Evolutionary conservation across 441 rosid species (phyloP), one percentile per base, ranked within the genome.

Genomic region (Adansonia grandidieri): DNA sequence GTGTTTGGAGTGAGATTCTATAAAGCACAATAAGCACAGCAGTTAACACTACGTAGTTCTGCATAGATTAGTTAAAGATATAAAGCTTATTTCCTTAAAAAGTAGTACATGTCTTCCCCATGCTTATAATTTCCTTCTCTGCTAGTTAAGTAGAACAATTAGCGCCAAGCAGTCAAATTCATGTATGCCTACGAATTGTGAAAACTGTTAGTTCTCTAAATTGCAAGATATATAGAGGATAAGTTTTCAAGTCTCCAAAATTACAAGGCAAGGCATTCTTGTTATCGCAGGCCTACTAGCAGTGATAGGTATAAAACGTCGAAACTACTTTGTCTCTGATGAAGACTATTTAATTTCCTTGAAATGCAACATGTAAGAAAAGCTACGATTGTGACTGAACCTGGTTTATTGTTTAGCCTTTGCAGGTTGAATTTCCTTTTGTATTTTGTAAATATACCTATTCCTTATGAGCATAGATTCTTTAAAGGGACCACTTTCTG

Each of bases 401-500:
- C 32, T 28, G 32, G 32, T 28, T 28, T 28, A 28, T 28, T 28
- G 32, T 28, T 28, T 28, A 28, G 32, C 32, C 32, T 28, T 28
- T 28, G 32, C 32, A 1, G 32, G 32, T 28, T 28, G 32, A 62
- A 28, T 28, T 58, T 58, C 44, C 17, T 62, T 28, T 28, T 0
- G 15, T 24, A 22, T 28, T 32, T 28, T 14, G 14, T 5, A 32
- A 37, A 5, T 24, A 11, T 8, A 14, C 66, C 32, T 44, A 8
- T 54, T 64, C 44, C 19, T 53, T 71, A 19, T 20, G 5, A 24
- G 63, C 28, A 40, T 37, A 58, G 19, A 24, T 71, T 57, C 67
- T 71, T 78, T 79, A 78, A 80, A 10, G 15, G 40, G 78, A 19
- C 28, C 40, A 7, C 13, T 72, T 51, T 51, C 62, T 83, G 57